A percentile compares a stretch with the other conserved stretches of the same genome.
Conservation (phyloP, 495 filamentous ascomycete species). For the Podospora comata region DNA sequence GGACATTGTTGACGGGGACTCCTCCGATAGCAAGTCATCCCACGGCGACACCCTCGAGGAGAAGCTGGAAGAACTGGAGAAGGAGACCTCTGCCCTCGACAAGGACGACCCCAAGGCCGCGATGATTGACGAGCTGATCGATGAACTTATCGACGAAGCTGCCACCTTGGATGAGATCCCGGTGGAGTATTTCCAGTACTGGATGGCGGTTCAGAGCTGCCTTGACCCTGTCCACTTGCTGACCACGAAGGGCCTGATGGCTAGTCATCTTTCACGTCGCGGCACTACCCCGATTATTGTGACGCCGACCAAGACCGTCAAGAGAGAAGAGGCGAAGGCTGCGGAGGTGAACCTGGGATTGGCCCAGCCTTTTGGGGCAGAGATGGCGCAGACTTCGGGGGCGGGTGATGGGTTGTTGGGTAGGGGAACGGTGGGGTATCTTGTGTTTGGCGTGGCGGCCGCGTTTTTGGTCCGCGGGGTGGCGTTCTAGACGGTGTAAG, state of each 20-base stretch:
- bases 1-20: not conserved
- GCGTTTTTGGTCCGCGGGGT: not conserved
- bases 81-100: not conserved
- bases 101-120: not conserved
- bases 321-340: not conserved
- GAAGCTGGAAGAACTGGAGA: not conserved
- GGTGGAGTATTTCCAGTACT: not conserved
- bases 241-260: not conserved
- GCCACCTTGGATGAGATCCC: not conserved
- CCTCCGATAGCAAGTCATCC: not conserved
- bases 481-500: not conserved
- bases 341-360: not conserved
- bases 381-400: not conserved
- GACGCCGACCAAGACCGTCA: not conserved
- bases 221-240: not conserved
- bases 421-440: not conserved
- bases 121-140: not conserved
- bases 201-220: not conserved
- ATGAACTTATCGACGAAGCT: not conserved
- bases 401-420: not conserved
- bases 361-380: not conserved
- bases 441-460: not conserved
- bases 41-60: conserved; percentile 1
- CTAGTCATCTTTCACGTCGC: not conserved
- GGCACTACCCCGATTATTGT: not conserved